A percentile compares a stretch with the other conserved stretches of the same genome.
Evolutionary conservation across 306 rosid genomes (phyloP).

Genomic region (Vachellia pachyceras): DNA sequence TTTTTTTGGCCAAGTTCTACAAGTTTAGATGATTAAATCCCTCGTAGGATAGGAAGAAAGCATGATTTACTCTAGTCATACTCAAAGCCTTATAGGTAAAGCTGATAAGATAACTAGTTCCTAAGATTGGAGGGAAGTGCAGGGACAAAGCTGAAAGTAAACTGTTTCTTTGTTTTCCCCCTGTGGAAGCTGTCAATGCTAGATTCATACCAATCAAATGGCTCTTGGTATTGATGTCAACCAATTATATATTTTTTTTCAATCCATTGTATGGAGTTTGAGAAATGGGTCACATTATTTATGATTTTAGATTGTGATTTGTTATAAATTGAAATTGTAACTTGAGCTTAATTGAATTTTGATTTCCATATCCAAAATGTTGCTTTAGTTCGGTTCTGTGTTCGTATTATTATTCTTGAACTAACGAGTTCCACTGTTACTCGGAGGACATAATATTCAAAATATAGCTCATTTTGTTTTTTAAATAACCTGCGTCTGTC

Average conservation of each 20-base stretch:
- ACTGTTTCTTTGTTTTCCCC: not conserved
- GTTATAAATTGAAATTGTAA: not conserved
- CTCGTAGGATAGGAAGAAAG: constrained; percentile 39
- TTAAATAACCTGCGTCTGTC: not conserved
- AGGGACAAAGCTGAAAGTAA: constrained; percentile 5
- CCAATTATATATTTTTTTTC: not conserved
- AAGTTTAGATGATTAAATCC: constrained; percentile 22
- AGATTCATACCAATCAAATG: not conserved
- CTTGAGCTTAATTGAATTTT: not conserved
- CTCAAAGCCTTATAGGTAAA: constrained; percentile 6
- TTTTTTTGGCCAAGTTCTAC: constrained; percentile 23
- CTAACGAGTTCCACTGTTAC: not conserved
- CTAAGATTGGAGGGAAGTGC: constrained; percentile 7
- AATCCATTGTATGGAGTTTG: not conserved
- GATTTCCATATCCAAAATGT: not conserved
- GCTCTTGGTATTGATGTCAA: not conserved
- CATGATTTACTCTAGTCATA: not conserved
- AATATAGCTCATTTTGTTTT: not conserved
- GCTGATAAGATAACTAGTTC: not conserved
- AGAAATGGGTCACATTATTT: not conserved
- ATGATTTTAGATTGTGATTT: not conserved
- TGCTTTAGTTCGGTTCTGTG: not conserved
- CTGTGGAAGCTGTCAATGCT: not conserved
- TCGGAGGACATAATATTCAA: not conserved
- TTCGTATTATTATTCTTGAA: not conserved